Evolutionary conservation across 176 grass and related monocot species (phyloP), one percentile per base, ranked within the genome.

Genomic region (Oryza glaberrima): DNA sequence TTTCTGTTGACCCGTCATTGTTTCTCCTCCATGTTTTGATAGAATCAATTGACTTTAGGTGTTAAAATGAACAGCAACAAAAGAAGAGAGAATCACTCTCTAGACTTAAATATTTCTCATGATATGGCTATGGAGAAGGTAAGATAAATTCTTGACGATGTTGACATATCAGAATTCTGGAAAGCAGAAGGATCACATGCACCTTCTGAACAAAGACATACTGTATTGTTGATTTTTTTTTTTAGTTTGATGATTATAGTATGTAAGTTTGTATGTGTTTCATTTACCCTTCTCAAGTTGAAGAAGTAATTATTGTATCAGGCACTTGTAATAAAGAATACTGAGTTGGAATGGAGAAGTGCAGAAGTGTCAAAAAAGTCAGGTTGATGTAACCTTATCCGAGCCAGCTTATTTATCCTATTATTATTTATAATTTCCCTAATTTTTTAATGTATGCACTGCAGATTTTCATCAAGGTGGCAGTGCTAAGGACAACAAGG

Each of bases 11-110:
- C 82, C 17, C 43, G 51, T 45, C 13, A 9, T 77, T 43, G 5
- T 19, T 74, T 76, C 12, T 77, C 10, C n/a, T 43, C 11, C 17
- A 46, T 82, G 43, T 86, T 67, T 52, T 78, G 74, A 86, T 79
- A 81, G n/a, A 73, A 51, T 69, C n/a, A 11, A 12, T 52, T 32
- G 69, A 85, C 81, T 82, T 56, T 77, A 90, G 83, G 79, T 83
- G 74, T 60, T 66, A 84, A 63, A 30, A 67, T 73, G 35, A 74
- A 82, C 3, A 78, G 67, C 3, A 78, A 73, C 32, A 67, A 35
- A 43, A 58, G 30, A 61, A 73, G n/a, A 52, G 43, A 66, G 65
- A 81, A 80, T 51, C 63, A 81, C n/a, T 71, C 40, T 43, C 13
- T 36, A 15, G 41, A 12, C 77, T 61, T 19, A 30, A 86, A 82